These are phyloP conservation scores for Capronia americana DNA, from an alignment of 2,329 filamentous ascomycete genomes.

Conservation along the genomic window DNA sequence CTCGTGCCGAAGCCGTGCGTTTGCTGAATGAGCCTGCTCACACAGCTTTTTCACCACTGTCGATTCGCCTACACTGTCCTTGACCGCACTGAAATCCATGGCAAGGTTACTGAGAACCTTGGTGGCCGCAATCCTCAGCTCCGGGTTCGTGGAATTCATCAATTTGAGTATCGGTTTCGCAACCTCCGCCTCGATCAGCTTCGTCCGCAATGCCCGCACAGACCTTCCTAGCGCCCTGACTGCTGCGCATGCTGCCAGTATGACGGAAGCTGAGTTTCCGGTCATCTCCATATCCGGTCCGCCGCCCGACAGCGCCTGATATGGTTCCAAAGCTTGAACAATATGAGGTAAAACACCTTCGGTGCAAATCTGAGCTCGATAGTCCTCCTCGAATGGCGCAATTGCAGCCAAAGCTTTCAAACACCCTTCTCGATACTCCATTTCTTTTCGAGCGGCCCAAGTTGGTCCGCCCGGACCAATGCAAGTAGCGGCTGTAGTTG, in stretches of 20 bases:
- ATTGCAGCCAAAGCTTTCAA: slow-evolving; percentile 83
- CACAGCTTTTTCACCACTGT: slow-evolving; percentile 80
- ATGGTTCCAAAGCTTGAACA: slow-evolving; percentile 77
- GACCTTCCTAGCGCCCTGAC: slow-evolving; percentile 83
- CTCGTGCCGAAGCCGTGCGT: slow-evolving; percentile 79
- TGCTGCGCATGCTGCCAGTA: slow-evolving; percentile 84
- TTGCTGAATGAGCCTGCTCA: slow-evolving; percentile 80
- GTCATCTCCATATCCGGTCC: slow-evolving; percentile 43
- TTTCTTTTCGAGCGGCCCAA: slow-evolving; percentile 69
- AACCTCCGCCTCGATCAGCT: slow-evolving; percentile 83
- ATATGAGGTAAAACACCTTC: slow-evolving; percentile 81
- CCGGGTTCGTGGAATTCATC: slow-evolving; percentile 74
- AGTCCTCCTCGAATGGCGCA: slow-evolving; percentile 79
- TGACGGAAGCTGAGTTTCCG: slow-evolving; percentile 78
- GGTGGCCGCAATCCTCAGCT: slow-evolving; percentile 85
- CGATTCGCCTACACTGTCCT: slow-evolving; percentile 75
- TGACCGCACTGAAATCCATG: slow-evolving; percentile 88
- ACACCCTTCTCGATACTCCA: slow-evolving; percentile 76
- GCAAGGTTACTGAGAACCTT: slow-evolving; percentile 84
- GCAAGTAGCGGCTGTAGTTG: slow-evolving; percentile 3
- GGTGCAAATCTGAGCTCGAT: slow-evolving; percentile 81
- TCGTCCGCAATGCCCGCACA: slow-evolving; percentile 81
- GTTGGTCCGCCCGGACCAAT: slow-evolving; percentile 60
- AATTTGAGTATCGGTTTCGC: slow-evolving; percentile 77
- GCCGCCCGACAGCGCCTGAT: slow-evolving; percentile 41